Percentiles rank a stretch among this genome's conserved stretches.
Evolutionary conservation across 345 rosid species (phyloP).

Genomic region (Xanthoceras sorbifolium): DNA sequence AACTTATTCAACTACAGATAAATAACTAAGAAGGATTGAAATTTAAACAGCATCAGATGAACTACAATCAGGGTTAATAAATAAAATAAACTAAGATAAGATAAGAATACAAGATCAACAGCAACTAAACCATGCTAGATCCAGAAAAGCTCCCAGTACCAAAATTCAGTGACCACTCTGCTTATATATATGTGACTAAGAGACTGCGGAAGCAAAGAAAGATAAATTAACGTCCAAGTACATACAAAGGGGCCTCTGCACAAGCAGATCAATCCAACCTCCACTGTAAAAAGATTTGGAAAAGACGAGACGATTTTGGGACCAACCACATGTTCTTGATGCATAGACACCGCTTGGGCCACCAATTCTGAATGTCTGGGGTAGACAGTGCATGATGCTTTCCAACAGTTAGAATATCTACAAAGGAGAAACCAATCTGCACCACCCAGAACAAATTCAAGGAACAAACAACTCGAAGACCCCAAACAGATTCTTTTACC

Average conservation of each 20-base stretch:
- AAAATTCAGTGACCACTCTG: constrained; percentile 40
- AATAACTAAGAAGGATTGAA: not conserved
- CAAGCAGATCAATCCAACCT: constrained; percentile 36
- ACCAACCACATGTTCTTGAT: constrained; percentile 28
- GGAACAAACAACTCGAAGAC: constrained; percentile 32
- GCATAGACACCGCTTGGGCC: constrained; percentile 36
- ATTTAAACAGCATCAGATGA: constrained; percentile 20
- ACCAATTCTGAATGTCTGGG: constrained; percentile 40
- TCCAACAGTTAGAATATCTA: constrained; percentile 59
- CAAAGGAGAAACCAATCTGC: constrained; percentile 46
- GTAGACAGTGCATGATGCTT: constrained; percentile 40
- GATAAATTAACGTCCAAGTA: constrained; percentile 42
- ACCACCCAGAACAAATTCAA: constrained; percentile 42
- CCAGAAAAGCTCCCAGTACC: constrained; percentile 22
- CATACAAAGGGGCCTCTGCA: constrained; percentile 40
- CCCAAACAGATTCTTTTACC: constrained; percentile 31
- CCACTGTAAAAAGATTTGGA: constrained; percentile 24
- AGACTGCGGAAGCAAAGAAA: constrained; percentile 16
- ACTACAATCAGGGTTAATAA: constrained; percentile 26
- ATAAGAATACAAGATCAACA: constrained; percentile 25
- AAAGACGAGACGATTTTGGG: constrained; percentile 16
- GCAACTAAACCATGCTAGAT: constrained; percentile 31
- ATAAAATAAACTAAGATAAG: constrained; percentile 11
- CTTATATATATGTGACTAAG: constrained; percentile 26
- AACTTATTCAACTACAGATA: not conserved